Percentiles rank a stretch among this genome's conserved stretches.
phyloP scores from a whole-genome alignment of 2,329 filamentous ascomycete genomes.

The Fonsecaea pugnacius region DNA sequence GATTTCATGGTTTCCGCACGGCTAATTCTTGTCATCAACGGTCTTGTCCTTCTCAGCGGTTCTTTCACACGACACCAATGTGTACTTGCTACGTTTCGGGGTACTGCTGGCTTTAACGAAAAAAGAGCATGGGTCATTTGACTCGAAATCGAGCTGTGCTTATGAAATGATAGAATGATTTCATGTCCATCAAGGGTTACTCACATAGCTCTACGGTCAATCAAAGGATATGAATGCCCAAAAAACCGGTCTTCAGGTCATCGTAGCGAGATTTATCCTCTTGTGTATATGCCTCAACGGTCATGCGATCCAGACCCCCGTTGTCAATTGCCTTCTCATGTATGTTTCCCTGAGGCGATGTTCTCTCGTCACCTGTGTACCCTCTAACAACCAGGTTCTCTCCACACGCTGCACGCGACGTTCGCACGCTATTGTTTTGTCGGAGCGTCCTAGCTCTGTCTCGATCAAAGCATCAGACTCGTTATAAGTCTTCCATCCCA shows the following conservation, averaged over 20 bases:
- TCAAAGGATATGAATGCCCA: slow-evolving; percentile 24
- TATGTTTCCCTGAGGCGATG: too few species aligned
- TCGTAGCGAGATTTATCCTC: neutral
- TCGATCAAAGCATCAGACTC: neutral
- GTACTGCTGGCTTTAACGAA: slow-evolving; percentile 18
- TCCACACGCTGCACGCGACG: too few species aligned
- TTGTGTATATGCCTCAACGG: neutral
- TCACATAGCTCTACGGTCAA: slow-evolving; percentile 19
- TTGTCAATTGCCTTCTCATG: neutral
- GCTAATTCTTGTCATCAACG: slow-evolving; percentile 20
- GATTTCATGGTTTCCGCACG: slow-evolving; percentile 23
- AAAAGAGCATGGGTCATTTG: slow-evolving; percentile 11
- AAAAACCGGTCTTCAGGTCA: neutral
- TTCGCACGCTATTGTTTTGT: neutral
- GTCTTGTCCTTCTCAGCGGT: slow-evolving; percentile 13
- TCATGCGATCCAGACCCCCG: neutral
- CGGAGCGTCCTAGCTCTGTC: neutral
- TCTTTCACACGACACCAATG: slow-evolving; percentile 10
- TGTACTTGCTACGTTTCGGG: slow-evolving; percentile 23
- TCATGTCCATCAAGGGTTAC: slow-evolving; percentile 22
- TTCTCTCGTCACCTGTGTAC: too few species aligned
- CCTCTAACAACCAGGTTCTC: too few species aligned
- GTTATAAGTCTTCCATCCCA: neutral
- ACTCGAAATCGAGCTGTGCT: slow-evolving; percentile 12
- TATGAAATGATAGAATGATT: slow-evolving; percentile 26